phyloP scores from a whole-genome alignment of 495 filamentous ascomycete species.

The Lasiosphaeria ovina region DNA sequence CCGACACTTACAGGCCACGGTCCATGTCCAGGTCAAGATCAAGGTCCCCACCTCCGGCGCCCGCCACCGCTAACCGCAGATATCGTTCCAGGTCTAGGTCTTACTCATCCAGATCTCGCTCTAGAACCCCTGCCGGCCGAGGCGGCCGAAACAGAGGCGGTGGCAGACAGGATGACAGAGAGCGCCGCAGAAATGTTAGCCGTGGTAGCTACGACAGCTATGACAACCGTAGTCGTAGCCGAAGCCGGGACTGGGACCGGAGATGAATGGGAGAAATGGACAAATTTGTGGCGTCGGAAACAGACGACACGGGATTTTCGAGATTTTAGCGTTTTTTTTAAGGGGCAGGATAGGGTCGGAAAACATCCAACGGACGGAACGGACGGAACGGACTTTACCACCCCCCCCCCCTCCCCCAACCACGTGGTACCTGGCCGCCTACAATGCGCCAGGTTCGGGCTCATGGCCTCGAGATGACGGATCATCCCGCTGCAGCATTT shows the following conservation, averaged over 20 bases:
- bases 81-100: conserved; percentile 53
- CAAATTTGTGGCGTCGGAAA: neutral
- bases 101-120: conserved; percentile 43
- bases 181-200: conserved; percentile 58
- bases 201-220: conserved; percentile 57
- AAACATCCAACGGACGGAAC: neutral
- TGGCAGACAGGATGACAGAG: conserved; percentile 38
- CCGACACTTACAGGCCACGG: conserved; percentile 53
- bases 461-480: conserved; percentile 20
- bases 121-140: conserved; percentile 41
- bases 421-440: neutral
- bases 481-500: conserved; percentile 5
- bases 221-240: conserved; percentile 29
- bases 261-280: conserved; percentile 13
- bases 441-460: conserved; percentile 6
- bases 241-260: conserved; percentile 23
- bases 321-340: neutral
- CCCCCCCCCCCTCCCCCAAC: neutral
- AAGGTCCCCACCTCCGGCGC: conserved; percentile 33
- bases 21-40: conserved; percentile 50
- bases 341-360: neutral
- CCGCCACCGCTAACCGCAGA: conserved; percentile 34
- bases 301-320: neutral
- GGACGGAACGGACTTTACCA: neutral
- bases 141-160: conserved; percentile 35